Conservation (phyloP, 2,329 filamentous ascomycete genomes). For the Blumeriella jaapii region DNA sequence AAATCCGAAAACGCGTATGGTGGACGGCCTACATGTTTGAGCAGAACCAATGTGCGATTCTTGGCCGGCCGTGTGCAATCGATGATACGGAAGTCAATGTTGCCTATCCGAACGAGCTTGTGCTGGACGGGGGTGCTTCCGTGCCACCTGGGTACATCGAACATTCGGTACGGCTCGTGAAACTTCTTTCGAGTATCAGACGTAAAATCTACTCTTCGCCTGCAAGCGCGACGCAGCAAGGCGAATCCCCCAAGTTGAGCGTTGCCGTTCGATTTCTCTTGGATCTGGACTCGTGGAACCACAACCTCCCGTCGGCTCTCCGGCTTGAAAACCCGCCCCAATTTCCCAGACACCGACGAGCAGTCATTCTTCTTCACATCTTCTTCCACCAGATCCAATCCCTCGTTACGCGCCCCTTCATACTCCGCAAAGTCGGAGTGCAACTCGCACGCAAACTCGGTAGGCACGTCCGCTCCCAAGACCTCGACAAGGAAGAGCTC, state of each 20-base stretch:
- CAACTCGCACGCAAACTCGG: constrained; percentile 21
- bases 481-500: constrained; percentile 21
- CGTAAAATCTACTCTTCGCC: constrained; percentile 21
- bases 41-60: constrained; percentile 24
- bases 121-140: constrained; percentile 20
- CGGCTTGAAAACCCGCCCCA: constrained; percentile 15
- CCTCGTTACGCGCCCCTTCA: constrained; percentile 22
- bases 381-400: constrained; percentile 24
- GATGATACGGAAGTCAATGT: constrained; percentile 24
- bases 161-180: constrained; percentile 17
- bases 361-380: constrained; percentile 22
- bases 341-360: constrained; percentile 18
- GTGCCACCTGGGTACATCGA: constrained; percentile 22
- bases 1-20: constrained; percentile 24
- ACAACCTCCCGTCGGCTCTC: constrained; percentile 18
- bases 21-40: constrained; percentile 25
- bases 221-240: constrained; percentile 11
- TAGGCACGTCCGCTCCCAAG: constrained; percentile 19
- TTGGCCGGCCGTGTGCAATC: constrained; percentile 23
- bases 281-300: constrained; percentile 21
- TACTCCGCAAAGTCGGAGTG: constrained; percentile 22
- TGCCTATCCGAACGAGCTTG: constrained; percentile 20
- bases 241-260: constrained; percentile 14
- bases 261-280: constrained; percentile 18
- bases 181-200: constrained; percentile 20